These are phyloP conservation scores for Fraxinus nigra DNA, from an alignment of 305 asterid genomes.

Conservation along the genomic window DNA sequence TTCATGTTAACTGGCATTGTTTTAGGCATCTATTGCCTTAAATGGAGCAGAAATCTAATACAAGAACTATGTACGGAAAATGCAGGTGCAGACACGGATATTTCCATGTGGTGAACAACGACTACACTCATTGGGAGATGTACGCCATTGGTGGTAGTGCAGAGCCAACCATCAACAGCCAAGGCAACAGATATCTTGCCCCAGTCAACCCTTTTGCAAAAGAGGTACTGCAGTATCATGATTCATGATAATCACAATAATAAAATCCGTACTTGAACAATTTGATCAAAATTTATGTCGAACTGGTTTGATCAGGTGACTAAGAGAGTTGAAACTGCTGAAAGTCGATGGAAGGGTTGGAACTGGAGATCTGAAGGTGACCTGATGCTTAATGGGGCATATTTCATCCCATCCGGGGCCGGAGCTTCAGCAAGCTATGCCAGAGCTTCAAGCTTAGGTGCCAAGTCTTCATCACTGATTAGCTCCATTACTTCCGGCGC, in stretches of 20 bases:
- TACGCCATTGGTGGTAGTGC: conserved; percentile 99
- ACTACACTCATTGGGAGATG: conserved; percentile 99
- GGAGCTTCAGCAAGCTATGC: conserved; percentile 87
- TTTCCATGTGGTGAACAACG: conserved; percentile 96
- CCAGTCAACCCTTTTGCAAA: conserved; percentile 73
- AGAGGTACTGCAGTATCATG: conserved; percentile 53
- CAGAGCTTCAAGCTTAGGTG: conserved; percentile 86
- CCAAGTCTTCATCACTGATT: conserved; percentile 79
- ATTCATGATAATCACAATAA: background rate
- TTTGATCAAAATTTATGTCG: conserved; percentile 12
- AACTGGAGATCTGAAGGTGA: conserved; percentile 97
- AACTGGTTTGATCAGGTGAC: conserved; percentile 55
- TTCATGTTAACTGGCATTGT: background rate
- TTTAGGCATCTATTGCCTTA: background rate
- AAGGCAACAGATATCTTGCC: conserved; percentile 89
- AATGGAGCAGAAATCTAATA: background rate
- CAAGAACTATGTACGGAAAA: background rate
- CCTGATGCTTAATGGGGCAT: conserved; percentile 89
- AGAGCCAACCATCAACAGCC: conserved; percentile 93
- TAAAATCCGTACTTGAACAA: background rate
- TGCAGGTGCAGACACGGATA: conserved; percentile 93
- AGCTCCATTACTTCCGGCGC: conserved; percentile 67
- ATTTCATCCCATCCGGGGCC: conserved; percentile 86
- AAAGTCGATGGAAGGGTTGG: conserved; percentile 68
- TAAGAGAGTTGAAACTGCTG: conserved; percentile 69